A percentile compares a stretch with the other conserved stretches of the same genome.
Conservation (phyloP, 805 yeast genomes). For the Ogataea paraovalis region DNA sequence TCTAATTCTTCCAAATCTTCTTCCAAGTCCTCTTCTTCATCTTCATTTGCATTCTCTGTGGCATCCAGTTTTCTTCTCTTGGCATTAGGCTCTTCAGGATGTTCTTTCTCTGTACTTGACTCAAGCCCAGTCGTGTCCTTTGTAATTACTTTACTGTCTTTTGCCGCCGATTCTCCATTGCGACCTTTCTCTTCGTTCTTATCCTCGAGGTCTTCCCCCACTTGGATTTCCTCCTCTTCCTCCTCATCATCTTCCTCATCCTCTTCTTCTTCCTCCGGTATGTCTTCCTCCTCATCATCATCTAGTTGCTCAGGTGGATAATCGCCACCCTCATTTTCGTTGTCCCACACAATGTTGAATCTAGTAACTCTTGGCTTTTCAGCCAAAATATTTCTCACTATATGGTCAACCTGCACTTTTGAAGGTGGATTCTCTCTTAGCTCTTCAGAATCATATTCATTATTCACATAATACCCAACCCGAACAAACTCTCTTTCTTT, state of each 20-base stretch:
- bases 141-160: not conserved
- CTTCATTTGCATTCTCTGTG: not conserved
- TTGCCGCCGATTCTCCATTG: constrained; percentile 13
- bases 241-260: constrained; percentile 54
- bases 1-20: not conserved
- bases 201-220: too few species aligned
- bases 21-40: constrained; percentile 1
- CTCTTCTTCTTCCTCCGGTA: constrained; percentile 53
- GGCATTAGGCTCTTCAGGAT: constrained; percentile 9
- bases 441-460: constrained; percentile 93
- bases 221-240: constrained; percentile 40
- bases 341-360: constrained; percentile 96
- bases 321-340: constrained; percentile 50
- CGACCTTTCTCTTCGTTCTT: constrained; percentile 39
- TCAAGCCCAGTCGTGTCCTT: constrained; percentile 16
- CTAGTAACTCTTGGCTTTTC: constrained; percentile 97
- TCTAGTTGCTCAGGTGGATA: constrained; percentile 78
- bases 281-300: constrained; percentile 54
- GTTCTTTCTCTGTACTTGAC: constrained; percentile 13
- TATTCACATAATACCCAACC: constrained; percentile 96
- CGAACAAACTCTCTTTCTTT: constrained; percentile 92
- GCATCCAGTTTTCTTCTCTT: constrained; percentile 13
- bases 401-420: constrained; percentile 90
- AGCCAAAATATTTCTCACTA: constrained; percentile 89
- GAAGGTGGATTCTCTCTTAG: constrained; percentile 90